Percentiles rank a stretch among this genome's conserved stretches.
phyloP scores from a whole-genome alignment of 2,329 filamentous ascomycete species.

The Fusarium sp. region DNA sequence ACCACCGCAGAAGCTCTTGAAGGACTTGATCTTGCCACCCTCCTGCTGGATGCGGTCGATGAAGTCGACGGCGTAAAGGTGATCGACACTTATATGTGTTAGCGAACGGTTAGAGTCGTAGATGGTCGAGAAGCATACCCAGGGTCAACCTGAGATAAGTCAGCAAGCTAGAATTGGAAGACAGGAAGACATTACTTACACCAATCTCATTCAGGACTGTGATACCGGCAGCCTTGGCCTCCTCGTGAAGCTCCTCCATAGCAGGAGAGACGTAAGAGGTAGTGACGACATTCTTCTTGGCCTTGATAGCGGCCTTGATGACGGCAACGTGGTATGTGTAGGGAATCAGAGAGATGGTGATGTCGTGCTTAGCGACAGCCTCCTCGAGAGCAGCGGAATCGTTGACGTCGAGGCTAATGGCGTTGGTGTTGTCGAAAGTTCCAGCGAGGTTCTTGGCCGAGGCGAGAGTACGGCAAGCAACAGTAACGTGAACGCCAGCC shows the following conservation, averaged over 20 bases:
- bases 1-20: constrained; percentile 87
- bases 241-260: constrained; percentile 87
- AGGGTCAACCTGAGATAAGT: constrained; percentile 34
- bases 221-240: constrained; percentile 89
- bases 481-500: constrained; percentile 71
- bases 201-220: constrained; percentile 99
- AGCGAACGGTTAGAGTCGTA: not conserved
- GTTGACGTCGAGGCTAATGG: constrained; percentile 87
- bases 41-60: constrained; percentile 88
- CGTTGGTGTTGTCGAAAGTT: constrained; percentile 76
- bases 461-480: constrained; percentile 84
- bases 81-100: constrained; percentile 29
- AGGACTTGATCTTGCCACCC: constrained; percentile 85
- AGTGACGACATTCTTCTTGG: constrained; percentile 96
- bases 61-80: constrained; percentile 82
- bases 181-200: constrained; percentile 50
- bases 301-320: constrained; percentile 91
- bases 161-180: not conserved
- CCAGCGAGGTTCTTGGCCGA: constrained; percentile 78
- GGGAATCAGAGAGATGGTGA: constrained; percentile 86
- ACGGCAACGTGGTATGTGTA: constrained; percentile 90
- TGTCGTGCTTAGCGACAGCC: constrained; percentile 80
- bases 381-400: constrained; percentile 81
- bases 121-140: constrained; percentile 20
- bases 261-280: constrained; percentile 93